Base-by-base conservation (phyloP, 176 grass and related monocot species). In the Eragrostis curvula region DNA sequence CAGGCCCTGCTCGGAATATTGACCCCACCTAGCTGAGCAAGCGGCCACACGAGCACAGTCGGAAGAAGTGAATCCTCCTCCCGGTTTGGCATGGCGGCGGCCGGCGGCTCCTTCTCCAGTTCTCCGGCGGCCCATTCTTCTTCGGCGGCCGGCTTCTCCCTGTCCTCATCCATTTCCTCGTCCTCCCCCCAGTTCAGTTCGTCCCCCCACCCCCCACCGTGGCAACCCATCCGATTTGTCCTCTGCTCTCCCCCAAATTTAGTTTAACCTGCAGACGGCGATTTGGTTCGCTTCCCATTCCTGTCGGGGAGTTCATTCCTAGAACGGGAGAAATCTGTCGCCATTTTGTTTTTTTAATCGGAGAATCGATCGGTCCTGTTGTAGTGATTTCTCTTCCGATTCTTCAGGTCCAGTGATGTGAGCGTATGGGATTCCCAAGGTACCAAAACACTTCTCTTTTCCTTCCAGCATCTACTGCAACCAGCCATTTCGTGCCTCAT, bases 401-500 rank as follows among this genome's bases (percentile, higher is more conserved):
- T 23, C 27, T 60, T 50, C 46, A 84, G 80, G 49, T 88, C 49
- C 74, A 73, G 67, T 25, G 81, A 63, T 24, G 46, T 51, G 48
- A 71, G 65, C 73, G 39, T 2, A 42, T 87, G 79, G 85, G 79
- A 87, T 64, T 78, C 73, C 11, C 12, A 84, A 74, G 87, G 87
- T 88, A 51, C 24, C 8, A 13, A 8, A 43, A 17, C 3, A 7
- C 8, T 45, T 45, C 25, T 43, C 12, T 13, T 47, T 21, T 67
- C 10, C 16, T 42, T 0, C 44, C 67, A 32, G 20, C 18, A 12
- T 62, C 8, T 30, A 11, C 7, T 50, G 24, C 46, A 27, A 11
- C 10, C 23, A 50, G 45, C 16, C 45, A 47, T 79, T 66, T 52
- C n/a, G 3, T 50, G 60, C 27, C 43, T 15, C n/a, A n/a, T n/a